Base-by-base conservation (phyloP, 495 filamentous ascomycete genomes). In the Bryoglossum gracile region DNA sequence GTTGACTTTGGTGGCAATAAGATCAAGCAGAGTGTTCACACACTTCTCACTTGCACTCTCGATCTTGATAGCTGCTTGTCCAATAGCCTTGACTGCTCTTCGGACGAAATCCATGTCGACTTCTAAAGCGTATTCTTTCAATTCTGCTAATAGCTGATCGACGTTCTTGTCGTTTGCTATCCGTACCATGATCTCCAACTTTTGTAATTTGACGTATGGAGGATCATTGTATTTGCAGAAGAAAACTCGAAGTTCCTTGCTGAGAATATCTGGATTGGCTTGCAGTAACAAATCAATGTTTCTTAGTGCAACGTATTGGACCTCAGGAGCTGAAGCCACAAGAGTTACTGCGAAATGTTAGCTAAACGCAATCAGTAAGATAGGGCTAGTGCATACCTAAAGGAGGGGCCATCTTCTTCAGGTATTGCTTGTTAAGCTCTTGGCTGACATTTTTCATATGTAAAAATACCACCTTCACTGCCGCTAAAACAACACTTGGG, bases 201-300 rank as follows among this genome's bases (percentile, higher is more conserved):
- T 98, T 65, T 95, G 83, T 24, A 98, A 79, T 63, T 98, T 98
- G 66, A 98, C 84, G 60, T 98, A 98, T 13, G 87, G 89, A 1
- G 92, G 92, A 61, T 98, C 92, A 63, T 98, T 96, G 71, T 98
- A 98, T 70, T 98, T 98, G 82, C 92, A 98, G 71, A 97, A 98
- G 71, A 98, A 98, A 2, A 98, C 92, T 39, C 92, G 82, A 43
- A 98, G 82, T 66, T 98, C 92, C 64, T 97, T 97, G 69, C 86
- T 92, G 1, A 98, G 73, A 41, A 98, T 95, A 60, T 94, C 90
- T 2, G 92, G 90, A 56, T 95, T 87, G 55, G 94, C 90, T 65
- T 98, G 92, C 26, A 98, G 74, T 4, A 98, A 72, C 37, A 98
- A 80, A 53, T 97, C 92, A 60, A 97, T 97, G 60, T 98, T 98